Evolutionary conservation across 2,329 filamentous ascomycete genomes (phyloP).

Genomic region (Mycogone perniciosa): DNA sequence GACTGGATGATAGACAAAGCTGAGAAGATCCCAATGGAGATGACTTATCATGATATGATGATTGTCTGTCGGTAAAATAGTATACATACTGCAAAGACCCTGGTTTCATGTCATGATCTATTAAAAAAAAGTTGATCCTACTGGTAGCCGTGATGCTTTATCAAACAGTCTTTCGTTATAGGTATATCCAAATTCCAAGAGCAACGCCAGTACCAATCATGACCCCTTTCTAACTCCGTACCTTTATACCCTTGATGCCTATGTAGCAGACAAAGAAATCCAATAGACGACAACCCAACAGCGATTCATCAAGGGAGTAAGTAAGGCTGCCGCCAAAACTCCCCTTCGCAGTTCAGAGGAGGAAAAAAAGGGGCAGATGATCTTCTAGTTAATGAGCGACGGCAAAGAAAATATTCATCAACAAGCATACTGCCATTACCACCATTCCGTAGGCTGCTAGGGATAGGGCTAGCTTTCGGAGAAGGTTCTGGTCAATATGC

Average conservation of each 20-base stretch:
- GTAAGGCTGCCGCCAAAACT: neutral
- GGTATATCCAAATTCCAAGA: neutral
- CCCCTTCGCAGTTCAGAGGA: neutral
- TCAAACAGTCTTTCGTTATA: neutral
- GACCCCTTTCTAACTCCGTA: constrained; percentile 18
- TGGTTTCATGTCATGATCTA: neutral
- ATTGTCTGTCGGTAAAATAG: too few species aligned
- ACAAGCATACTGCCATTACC: constrained; percentile 85
- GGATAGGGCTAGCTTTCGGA: constrained; percentile 67
- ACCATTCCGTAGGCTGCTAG: constrained; percentile 76
- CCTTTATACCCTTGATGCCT: constrained; percentile 9
- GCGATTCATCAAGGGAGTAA: too few species aligned
- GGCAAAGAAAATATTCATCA: constrained; percentile 77
- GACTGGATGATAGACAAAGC: too few species aligned
- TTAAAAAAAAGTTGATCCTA: neutral
- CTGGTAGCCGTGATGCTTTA: neutral
- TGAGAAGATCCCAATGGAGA: too few species aligned
- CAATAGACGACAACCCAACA: too few species aligned
- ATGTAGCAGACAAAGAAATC: too few species aligned
- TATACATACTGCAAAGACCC: too few species aligned
- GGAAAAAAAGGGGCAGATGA: neutral
- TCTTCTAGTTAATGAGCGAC: constrained; percentile 47
- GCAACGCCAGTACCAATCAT: constrained; percentile 7
- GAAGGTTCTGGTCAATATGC: constrained; percentile 55
- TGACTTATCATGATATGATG: too few species aligned